Conservation (phyloP, 1,284 basidiomycete genomes). For the Ustilago trichophora region DNA sequence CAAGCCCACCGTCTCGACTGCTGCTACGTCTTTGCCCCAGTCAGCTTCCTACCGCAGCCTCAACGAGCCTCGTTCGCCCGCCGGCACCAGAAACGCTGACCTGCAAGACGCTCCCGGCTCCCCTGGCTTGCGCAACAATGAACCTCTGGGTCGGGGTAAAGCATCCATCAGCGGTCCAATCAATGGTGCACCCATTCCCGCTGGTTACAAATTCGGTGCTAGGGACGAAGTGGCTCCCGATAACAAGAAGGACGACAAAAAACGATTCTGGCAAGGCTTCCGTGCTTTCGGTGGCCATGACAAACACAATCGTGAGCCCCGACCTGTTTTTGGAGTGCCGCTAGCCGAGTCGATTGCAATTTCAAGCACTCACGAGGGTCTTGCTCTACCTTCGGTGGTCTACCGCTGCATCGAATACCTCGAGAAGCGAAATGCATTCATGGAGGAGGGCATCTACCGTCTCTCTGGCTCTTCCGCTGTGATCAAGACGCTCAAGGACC, state of each 20-base stretch:
- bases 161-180: constrained; percentile 88
- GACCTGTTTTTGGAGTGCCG: constrained; percentile 84
- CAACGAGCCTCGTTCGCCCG: constrained; percentile 35
- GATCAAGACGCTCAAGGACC: constrained; percentile 90
- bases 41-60: constrained; percentile 43
- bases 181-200: constrained; percentile 83
- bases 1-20: constrained; percentile 16
- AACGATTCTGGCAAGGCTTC: constrained; percentile 61
- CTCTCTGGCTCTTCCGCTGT: constrained; percentile 74
- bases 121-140: constrained; percentile 26
- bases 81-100: constrained; percentile 10
- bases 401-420: constrained; percentile 77
- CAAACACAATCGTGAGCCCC: constrained; percentile 40
- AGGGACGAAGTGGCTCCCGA: constrained; percentile 36
- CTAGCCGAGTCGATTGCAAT: constrained; percentile 87
- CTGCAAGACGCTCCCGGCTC: constrained; percentile 38
- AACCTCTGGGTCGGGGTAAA: constrained; percentile 24
- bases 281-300: constrained; percentile 42
- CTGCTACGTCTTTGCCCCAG: constrained; percentile 14
- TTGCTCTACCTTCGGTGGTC: constrained; percentile 89
- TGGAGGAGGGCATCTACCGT: constrained; percentile 97
- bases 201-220: constrained; percentile 81
- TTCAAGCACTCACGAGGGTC: constrained; percentile 75
- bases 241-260: constrained; percentile 59
- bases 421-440: constrained; percentile 82